phyloP scores from a whole-genome alignment of 2,329 filamentous ascomycete species.

The Fusarium sp. region DNA sequence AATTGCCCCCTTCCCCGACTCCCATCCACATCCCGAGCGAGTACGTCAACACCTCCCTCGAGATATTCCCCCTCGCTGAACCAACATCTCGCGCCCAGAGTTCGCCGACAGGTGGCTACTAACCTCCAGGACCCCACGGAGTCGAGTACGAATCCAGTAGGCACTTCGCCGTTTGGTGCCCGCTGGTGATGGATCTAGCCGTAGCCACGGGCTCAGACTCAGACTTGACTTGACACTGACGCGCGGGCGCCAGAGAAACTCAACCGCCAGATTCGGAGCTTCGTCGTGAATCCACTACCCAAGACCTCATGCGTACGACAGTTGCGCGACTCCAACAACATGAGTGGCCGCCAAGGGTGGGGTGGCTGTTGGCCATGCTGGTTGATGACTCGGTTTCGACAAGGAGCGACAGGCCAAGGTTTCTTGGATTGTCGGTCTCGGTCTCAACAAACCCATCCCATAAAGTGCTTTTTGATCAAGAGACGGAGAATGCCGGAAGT shows the following conservation, averaged over 20 bases:
- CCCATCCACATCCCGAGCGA: conserved; percentile 1
- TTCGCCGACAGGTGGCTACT: not conserved
- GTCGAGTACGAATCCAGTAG: conserved; percentile 31
- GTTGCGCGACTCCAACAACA: conserved; percentile 22
- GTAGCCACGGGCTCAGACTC: conserved; percentile 5
- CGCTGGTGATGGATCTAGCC: conserved; percentile 13
- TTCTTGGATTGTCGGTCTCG: not conserved
- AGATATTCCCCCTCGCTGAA: not conserved
- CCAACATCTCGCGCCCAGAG: not conserved
- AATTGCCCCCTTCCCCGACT: not conserved
- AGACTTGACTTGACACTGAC: conserved; percentile 18
- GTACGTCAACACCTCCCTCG: not conserved
- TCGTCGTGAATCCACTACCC: not conserved
- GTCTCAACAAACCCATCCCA: not conserved
- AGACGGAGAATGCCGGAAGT: not conserved
- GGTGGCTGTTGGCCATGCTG: conserved; percentile 6
- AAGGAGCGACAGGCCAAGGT: not conserved
- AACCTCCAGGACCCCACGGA: conserved; percentile 16
- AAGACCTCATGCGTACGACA: conserved; percentile 10
- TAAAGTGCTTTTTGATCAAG: not conserved
- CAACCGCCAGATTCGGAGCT: conserved; percentile 21
- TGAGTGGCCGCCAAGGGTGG: conserved; percentile 23
- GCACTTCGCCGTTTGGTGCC: conserved; percentile 14
- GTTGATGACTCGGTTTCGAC: conserved; percentile 28
- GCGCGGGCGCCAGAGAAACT: conserved; percentile 30